Conservation (phyloP, 345 rosid genomes). For the Salix suchowensis region DNA sequence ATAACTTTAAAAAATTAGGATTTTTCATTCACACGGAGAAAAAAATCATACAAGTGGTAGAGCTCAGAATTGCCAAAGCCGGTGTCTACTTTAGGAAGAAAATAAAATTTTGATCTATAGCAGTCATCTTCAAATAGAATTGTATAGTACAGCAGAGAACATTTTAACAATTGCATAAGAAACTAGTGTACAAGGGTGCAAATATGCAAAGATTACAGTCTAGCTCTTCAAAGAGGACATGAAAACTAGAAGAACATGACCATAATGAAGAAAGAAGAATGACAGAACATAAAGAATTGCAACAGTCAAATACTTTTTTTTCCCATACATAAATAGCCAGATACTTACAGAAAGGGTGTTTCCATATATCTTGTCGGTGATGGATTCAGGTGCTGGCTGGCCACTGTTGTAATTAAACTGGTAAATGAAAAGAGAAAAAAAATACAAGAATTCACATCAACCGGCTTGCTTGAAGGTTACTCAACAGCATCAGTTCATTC, state of each 20-base stretch:
- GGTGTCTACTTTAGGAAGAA: not conserved
- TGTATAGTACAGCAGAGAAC: not conserved
- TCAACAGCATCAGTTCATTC: not conserved
- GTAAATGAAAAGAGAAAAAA: slow-evolving; percentile 9
- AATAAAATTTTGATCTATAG: not conserved
- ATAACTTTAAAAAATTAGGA: not conserved
- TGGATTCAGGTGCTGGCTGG: slow-evolving; percentile 90
- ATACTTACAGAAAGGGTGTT: slow-evolving; percentile 89
- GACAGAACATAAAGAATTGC: not conserved
- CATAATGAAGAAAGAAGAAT: slow-evolving; percentile 1
- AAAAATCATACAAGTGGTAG: not conserved
- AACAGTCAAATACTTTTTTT: not conserved
- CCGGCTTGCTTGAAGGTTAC: not conserved
- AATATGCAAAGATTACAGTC: not conserved
- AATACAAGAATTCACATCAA: slow-evolving; percentile 8
- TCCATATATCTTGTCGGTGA: slow-evolving; percentile 92
- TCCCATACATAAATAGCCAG: not conserved
- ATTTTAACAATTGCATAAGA: not conserved
- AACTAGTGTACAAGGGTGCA: not conserved
- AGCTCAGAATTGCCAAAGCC: not conserved
- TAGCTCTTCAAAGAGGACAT: not conserved
- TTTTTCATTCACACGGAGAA: not conserved
- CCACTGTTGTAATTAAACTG: slow-evolving; percentile 94
- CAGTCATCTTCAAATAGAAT: no score
- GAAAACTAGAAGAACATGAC: not conserved